Percentiles rank a stretch among this genome's conserved stretches.
These are phyloP conservation scores for Corymbia citriodora DNA, from an alignment of 441 rosid species.

Conservation along the genomic window DNA sequence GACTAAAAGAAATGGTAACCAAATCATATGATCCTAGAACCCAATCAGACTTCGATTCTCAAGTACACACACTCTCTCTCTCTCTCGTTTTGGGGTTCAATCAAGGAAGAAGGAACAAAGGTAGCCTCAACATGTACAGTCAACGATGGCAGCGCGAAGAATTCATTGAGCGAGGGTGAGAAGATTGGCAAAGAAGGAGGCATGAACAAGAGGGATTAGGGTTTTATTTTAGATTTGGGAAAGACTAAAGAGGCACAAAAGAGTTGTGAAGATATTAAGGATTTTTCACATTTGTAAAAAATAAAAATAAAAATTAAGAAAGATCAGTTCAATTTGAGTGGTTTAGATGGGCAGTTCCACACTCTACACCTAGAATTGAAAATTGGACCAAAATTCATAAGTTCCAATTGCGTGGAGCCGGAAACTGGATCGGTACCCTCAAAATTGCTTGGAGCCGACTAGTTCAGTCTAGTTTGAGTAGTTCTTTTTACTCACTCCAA, in stretches of 20 bases:
- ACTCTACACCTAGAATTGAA: rapidly evolving
- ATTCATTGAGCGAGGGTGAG: background rate
- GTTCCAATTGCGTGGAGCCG: too few species aligned
- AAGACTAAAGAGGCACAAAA: too few species aligned
- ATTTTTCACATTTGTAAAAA: too few species aligned
- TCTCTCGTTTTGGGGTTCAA: too few species aligned
- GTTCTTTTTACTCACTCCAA: background rate
- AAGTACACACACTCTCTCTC: too few species aligned
- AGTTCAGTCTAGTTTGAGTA: rapidly evolving
- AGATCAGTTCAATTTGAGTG: rapidly evolving
- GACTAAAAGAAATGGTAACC: rapidly evolving
- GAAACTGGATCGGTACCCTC: rapidly evolving
- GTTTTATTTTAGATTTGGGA: background rate
- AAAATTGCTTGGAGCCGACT: rapidly evolving
- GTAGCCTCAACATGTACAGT: rapidly evolving
- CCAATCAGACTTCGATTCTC: too few species aligned
- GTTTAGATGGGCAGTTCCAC: background rate
- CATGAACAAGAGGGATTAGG: background rate
- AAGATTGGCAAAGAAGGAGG: background rate
- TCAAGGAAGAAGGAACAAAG: background rate
- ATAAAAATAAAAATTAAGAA: too few species aligned
- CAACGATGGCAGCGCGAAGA: background rate
- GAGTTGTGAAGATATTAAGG: background rate
- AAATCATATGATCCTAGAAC: rapidly evolving
- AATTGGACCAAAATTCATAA: too few species aligned